Conservation (phyloP, 352 stramenopile genomes). For the Phytopythium boreale region DNA sequence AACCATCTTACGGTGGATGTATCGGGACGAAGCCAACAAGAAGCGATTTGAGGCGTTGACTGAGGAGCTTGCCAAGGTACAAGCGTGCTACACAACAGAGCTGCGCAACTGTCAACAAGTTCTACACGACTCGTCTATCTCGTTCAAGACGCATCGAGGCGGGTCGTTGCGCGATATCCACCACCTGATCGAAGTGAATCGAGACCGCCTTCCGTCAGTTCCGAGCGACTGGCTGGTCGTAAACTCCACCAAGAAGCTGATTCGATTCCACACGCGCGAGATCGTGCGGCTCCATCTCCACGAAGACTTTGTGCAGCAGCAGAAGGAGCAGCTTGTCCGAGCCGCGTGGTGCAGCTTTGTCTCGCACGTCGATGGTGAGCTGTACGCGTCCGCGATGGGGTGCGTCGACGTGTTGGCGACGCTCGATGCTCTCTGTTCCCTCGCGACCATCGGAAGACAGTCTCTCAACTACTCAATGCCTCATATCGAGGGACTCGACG, state of each 20-base stretch:
- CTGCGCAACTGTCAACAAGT: slow-evolving; percentile 10
- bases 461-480: slow-evolving; percentile 43
- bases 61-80: slow-evolving; percentile 17
- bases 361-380: slow-evolving; percentile 22
- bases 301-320: slow-evolving; percentile 27
- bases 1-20: slow-evolving; percentile 19
- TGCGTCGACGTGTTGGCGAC: slow-evolving; percentile 41
- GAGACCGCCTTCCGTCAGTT: slow-evolving; percentile 19
- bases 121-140: slow-evolving; percentile 18
- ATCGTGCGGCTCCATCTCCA: slow-evolving; percentile 33
- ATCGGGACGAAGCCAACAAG: slow-evolving; percentile 6
- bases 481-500: slow-evolving; percentile 11
- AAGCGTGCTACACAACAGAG: slow-evolving; percentile 14
- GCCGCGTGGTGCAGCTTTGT: slow-evolving; percentile 42
- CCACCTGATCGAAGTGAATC: slow-evolving; percentile 29
- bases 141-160: slow-evolving; percentile 25
- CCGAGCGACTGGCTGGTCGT: slow-evolving; percentile 39
- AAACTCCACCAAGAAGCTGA: slow-evolving; percentile 39
- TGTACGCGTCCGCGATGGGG: slow-evolving; percentile 38
- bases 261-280: slow-evolving; percentile 38
- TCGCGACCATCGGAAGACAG: slow-evolving; percentile 43
- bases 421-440: slow-evolving; percentile 64
- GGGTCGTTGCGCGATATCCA: slow-evolving; percentile 19
- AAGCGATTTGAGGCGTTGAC: slow-evolving; percentile 17
- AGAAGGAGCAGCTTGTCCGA: slow-evolving; percentile 27